phyloP scores from a whole-genome alignment of 495 filamentous ascomycete species.

The Aspergillus kassunensis region DNA sequence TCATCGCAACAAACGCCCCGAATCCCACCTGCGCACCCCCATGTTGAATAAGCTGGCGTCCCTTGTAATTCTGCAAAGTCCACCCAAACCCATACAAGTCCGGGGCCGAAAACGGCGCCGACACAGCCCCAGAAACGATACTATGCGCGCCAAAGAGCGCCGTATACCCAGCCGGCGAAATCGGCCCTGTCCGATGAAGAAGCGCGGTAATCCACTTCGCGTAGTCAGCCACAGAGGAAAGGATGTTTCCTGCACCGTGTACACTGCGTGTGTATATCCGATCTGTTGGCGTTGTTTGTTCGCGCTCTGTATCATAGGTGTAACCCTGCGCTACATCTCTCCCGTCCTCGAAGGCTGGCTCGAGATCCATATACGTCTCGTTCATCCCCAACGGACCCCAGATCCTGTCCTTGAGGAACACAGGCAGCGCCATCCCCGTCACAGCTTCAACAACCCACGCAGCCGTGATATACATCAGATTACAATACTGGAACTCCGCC shows the following conservation, averaged over 20 bases:
- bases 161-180: slow-evolving; percentile 1
- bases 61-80: slow-evolving; percentile 1
- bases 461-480: slow-evolving; percentile 46
- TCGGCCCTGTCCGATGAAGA: not conserved
- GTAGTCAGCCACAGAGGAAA: slow-evolving; percentile 5
- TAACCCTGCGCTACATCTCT: not conserved
- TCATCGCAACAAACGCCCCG: not conserved
- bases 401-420: slow-evolving; percentile 37
- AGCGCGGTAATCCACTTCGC: slow-evolving; percentile 7
- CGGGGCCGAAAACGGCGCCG: not conserved
- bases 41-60: not conserved
- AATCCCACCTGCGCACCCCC: slow-evolving; percentile 1
- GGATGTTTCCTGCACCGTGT: not conserved
- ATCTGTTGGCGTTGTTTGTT: not conserved
- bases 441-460: slow-evolving; percentile 31
- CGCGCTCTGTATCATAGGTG: not conserved
- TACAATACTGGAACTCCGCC: slow-evolving; percentile 47
- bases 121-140: not conserved
- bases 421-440: slow-evolving; percentile 34
- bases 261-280: not conserved
- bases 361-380: not conserved
- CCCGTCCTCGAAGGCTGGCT: not conserved
- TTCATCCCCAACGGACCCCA: slow-evolving; percentile 50
- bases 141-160: not conserved
- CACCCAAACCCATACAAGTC: slow-evolving; percentile 4